phyloP scores from a whole-genome alignment of 352 stramenopile genomes.

The Globisporangium polare region DNA sequence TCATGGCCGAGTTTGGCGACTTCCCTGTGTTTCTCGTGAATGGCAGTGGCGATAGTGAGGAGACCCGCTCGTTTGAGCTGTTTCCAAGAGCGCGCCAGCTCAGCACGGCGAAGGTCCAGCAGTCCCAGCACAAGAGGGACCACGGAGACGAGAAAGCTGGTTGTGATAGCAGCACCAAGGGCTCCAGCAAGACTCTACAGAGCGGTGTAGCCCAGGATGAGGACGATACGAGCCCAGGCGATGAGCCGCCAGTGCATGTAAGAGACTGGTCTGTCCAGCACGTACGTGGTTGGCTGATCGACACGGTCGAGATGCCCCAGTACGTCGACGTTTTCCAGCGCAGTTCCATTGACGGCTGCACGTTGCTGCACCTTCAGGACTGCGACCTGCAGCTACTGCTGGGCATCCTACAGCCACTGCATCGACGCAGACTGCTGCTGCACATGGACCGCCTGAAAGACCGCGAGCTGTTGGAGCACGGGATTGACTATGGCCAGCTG shows the following conservation, averaged over 20 bases:
- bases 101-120: conserved; percentile 19
- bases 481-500: conserved; percentile 64
- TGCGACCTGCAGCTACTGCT: conserved; percentile 63
- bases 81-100: conserved; percentile 45
- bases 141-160: neutral
- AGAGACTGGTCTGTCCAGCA: conserved; percentile 54
- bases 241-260: conserved; percentile 25
- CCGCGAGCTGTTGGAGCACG: conserved; percentile 50
- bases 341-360: conserved; percentile 66
- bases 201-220: neutral
- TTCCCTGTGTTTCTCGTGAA: conserved; percentile 74
- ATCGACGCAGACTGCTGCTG: conserved; percentile 48
- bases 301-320: conserved; percentile 46
- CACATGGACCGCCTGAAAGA: conserved; percentile 62
- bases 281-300: conserved; percentile 43
- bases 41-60: conserved; percentile 33
- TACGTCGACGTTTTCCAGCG: conserved; percentile 44
- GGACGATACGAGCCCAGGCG: neutral
- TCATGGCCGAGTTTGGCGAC: conserved; percentile 64
- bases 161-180: neutral
- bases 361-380: conserved; percentile 48
- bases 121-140: neutral
- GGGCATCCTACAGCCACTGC: conserved; percentile 51
- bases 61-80: conserved; percentile 53
- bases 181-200: too few relatives aligned